Conservation (phyloP, 2,329 filamentous ascomycete species). For the Sporothrix pallida region DNA sequence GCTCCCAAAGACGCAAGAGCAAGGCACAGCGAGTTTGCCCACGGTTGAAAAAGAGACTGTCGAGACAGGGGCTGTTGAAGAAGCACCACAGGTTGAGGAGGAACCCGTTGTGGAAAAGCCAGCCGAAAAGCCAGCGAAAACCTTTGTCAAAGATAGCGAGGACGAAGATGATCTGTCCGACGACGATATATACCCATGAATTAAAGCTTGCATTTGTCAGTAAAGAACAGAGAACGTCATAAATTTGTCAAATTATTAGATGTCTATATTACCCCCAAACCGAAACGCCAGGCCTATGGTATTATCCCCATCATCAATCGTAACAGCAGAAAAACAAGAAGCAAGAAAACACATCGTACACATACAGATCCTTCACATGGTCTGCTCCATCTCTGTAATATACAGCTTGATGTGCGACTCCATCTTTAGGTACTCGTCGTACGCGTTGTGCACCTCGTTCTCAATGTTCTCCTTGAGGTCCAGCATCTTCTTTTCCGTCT, state of each 20-base stretch:
- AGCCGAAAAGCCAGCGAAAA: background rate
- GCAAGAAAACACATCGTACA: constrained; percentile 22
- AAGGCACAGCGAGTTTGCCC: background rate
- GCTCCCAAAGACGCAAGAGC: background rate
- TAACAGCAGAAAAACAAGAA: constrained; percentile 32
- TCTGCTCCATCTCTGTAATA: constrained; percentile 98
- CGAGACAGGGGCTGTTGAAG: too few species aligned
- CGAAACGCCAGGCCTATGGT: constrained; percentile 42
- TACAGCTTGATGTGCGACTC: constrained; percentile 97
- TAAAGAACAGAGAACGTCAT: background rate
- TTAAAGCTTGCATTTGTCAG: background rate
- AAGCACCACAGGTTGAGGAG: background rate
- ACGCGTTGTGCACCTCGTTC: constrained; percentile 85
- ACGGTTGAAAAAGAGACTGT: too few species aligned
- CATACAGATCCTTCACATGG: constrained; percentile 53
- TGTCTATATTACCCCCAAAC: constrained; percentile 9
- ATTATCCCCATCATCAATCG: constrained; percentile 44
- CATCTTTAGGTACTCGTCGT: constrained; percentile 97
- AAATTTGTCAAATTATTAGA: constrained; percentile 2
- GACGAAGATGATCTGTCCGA: constrained; percentile 34
- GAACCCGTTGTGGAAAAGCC: background rate
- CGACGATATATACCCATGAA: constrained; percentile 30
- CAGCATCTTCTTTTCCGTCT: constrained; percentile 99
- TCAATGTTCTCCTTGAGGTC: constrained; percentile 98
- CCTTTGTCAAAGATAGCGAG: constrained; percentile 36